Base-by-base conservation (phyloP, 2,329 filamentous ascomycete genomes). In the Ampelomyces quisqualis region DNA sequence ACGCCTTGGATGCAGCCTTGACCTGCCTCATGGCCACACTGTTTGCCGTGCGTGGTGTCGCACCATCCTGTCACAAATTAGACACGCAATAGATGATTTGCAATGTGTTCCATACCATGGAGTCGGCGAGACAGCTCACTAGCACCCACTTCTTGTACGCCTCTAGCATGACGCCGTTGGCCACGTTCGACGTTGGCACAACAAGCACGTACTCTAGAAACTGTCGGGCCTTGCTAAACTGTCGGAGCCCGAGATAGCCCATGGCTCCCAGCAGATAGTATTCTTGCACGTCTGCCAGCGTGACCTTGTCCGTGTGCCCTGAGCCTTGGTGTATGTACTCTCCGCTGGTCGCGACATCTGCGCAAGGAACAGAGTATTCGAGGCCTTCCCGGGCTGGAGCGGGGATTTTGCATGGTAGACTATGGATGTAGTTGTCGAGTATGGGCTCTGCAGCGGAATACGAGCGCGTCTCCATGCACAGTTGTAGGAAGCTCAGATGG, bases 131-230 rank as follows among this genome's bases (percentile, higher is more conserved):
- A 39, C 96, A 75, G 38, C 82, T 81, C 7, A 90, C 77, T 11
- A 98, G 72, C 7, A 94, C 64, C 86, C 89, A 96, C 68, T 91
- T 94, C 71, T 91, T 94, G 74, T 95, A 91, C 5, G 88, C 88
- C 52, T 95, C 89, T 3, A 86, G 75, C 85, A 93, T 93, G 35
- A 94, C 77, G 63, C 82, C 84, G 66, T 85, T 91, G 9, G 81
- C 75, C 23, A 80, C 76, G 21, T 76, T 83, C 0, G 77, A 74
- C 1, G 90, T 88, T 42, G 84, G 82, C 3, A 83, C 79, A 23
- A 68, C 46, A 17, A 95, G 60, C 27, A 75, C 65, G 38, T 70
- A 65, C 51, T 77, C 74, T 22, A 77, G 60, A 43, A 75, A 72
- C 9, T 73, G 58, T 23, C 65, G 63, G n/a, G 74, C 73, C 37